Conservation (phyloP, 192 early-diverging fungal genomes). For the Funneliformis mosseae region DNA sequence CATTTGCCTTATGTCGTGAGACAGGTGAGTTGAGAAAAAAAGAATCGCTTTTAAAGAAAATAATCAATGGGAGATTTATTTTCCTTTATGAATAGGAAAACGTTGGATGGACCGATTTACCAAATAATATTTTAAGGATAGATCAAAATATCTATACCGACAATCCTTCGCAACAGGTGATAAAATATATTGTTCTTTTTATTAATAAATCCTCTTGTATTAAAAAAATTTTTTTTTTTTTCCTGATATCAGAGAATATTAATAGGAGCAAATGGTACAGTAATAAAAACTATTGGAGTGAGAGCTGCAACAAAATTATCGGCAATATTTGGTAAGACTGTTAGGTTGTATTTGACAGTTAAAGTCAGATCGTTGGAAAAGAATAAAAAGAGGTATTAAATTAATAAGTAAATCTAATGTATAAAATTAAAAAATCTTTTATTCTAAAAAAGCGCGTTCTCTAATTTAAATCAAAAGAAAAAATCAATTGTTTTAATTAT, state of each 20-base stretch:
- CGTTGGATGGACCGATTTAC: constrained; percentile 54
- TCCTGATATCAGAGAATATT: constrained; percentile 51
- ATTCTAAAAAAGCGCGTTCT: too few relatives aligned
- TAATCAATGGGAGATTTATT: background rate
- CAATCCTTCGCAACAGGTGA: constrained; percentile 44
- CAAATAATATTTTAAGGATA: constrained; percentile 50
- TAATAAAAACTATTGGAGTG: constrained; percentile 48
- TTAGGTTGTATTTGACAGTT: background rate
- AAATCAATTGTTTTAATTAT: too few relatives aligned
- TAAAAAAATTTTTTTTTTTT: background rate
- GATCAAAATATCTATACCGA: constrained; percentile 59
- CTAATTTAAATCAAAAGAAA: too few relatives aligned
- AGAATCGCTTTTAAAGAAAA: too few relatives aligned
- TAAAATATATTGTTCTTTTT: constrained; percentile 13
- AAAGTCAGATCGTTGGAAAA: background rate
- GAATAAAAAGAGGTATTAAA: background rate
- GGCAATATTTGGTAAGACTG: background rate
- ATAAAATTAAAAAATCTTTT: too few relatives aligned
- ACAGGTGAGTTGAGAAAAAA: constrained; percentile 28
- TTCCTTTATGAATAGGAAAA: constrained; percentile 44
- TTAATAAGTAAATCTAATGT: background rate
- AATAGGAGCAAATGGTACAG: constrained; percentile 48
- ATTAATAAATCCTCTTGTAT: background rate
- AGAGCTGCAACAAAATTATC: constrained; percentile 33
- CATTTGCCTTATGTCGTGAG: constrained; percentile 60